Base-by-base conservation (phyloP, 306 rosid genomes). In the Inga leiocalycina region DNA sequence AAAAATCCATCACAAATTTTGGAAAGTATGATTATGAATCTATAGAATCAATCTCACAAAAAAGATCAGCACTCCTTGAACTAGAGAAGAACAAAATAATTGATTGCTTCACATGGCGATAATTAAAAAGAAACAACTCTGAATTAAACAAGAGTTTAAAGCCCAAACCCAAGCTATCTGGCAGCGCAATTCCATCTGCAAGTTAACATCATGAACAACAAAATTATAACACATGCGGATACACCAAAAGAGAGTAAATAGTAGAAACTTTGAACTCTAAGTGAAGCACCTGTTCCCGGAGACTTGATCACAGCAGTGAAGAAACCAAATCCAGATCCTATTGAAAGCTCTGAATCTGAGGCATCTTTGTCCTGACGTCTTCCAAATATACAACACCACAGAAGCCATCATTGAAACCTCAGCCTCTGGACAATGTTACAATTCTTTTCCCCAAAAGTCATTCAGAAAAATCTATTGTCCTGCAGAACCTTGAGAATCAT, bases 401-500 rank as follows among this genome's bases (percentile, higher is more conserved):
- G 89, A 90, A 76, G 76, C 77, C 86, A 91, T 73, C 14, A 79
- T 71, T 83, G 76, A 80, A 90, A 83, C 82, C 86, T 77, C 89
- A 84, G 88, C 75, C 85, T 86, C 84, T 82, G 81, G 80, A 89
- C 74, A 84, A 83, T 87, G 88, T 78, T 80, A 81, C 80, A 82
- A 48, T 9, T 75, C 82, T 75, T 45, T 79, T 56, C 73, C 71
- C 44, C 79, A 78, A 86, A 83, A 74, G 74, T 79, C 79, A 84
- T 48, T 27, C 35, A 62, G 37, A 57, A 35, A 80, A 74, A 65
- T 37, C 89, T 89, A 89, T 88, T 90, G 93, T 41, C 90, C 99
- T 69, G 72, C 72, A 34, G 98, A 94, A 71, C 90, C 93, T 86
- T 94, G 98, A 85, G 99, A 96, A 85, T 96, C 98, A 89, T 96